phyloP scores from a whole-genome alignment of 2,329 filamentous ascomycete genomes.

The Trichophyton equinum region DNA sequence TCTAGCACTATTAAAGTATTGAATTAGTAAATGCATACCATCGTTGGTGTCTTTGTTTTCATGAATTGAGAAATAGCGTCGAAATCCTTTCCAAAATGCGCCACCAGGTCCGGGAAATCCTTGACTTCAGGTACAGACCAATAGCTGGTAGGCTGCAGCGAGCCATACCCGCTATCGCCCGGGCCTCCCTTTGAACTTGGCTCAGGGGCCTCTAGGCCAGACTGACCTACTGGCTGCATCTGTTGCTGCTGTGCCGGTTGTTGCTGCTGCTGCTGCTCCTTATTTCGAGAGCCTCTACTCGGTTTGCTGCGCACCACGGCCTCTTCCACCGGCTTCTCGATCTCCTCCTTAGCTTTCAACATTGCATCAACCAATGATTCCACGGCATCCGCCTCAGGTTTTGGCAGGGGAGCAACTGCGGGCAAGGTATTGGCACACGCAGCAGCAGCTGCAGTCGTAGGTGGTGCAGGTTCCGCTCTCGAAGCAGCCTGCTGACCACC shows the following conservation, averaged over 20 bases:
- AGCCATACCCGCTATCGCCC: slow-evolving; percentile 21
- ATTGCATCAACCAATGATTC: slow-evolving; percentile 15
- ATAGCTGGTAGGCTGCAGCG: slow-evolving; percentile 37
- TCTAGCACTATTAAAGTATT: neutral
- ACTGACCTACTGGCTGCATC: neutral
- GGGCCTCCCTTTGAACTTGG: slow-evolving; percentile 1
- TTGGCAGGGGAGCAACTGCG: slow-evolving; percentile 16
- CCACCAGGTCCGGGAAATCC: slow-evolving; percentile 35
- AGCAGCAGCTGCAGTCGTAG: slow-evolving; percentile 10
- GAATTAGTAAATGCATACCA: slow-evolving; percentile 27
- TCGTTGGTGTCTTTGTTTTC: slow-evolving; percentile 41
- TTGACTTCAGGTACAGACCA: slow-evolving; percentile 41
- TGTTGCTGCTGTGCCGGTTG: neutral
- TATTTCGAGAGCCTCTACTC: slow-evolving; percentile 12
- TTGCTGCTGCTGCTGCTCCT: slow-evolving; percentile 14
- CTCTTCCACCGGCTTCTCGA: slow-evolving; percentile 9
- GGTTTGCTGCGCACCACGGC: slow-evolving; percentile 6
- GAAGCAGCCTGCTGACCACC: slow-evolving; percentile 16
- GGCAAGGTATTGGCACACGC: neutral
- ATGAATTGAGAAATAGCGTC: slow-evolving; percentile 38
- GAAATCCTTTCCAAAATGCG: slow-evolving; percentile 38
- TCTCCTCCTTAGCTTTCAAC: slow-evolving; percentile 10
- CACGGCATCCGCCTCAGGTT: slow-evolving; percentile 19
- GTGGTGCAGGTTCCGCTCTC: slow-evolving; percentile 13
- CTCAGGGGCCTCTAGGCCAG: slow-evolving; percentile 14